phyloP scores from a whole-genome alignment of 208 protist genomes.

The Leishmania gerbilli region DNA sequence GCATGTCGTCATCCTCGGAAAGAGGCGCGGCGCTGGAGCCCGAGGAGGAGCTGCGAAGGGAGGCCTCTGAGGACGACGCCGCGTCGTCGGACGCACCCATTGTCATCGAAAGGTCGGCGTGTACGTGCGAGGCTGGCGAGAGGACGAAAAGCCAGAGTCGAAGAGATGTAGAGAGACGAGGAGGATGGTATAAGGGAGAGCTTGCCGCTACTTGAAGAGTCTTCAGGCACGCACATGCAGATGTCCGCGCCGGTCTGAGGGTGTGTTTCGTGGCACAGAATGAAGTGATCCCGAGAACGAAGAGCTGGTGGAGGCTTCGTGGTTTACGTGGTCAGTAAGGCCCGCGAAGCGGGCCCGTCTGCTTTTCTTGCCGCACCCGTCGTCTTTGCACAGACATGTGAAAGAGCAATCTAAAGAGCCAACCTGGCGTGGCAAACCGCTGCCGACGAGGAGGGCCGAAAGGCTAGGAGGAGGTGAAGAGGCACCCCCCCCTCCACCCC shows the following conservation, averaged over 20 bases:
- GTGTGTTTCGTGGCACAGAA: neutral
- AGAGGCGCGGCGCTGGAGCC: conserved; percentile 3
- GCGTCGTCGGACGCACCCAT: neutral
- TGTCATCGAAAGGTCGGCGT: neutral
- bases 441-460: neutral
- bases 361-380: neutral
- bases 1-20: conserved; percentile 13
- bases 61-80: neutral
- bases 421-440: neutral
- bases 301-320: neutral
- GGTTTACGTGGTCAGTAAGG: neutral
- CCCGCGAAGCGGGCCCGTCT: neutral
- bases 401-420: neutral
- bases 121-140: neutral
- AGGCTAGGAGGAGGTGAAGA: neutral
- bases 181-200: neutral
- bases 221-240: neutral
- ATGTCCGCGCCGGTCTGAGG: neutral
- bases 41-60: conserved; percentile 10
- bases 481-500: neutral
- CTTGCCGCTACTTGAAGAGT: neutral
- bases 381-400: neutral
- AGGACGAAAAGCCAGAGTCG: neutral
- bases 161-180: neutral
- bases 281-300: neutral